Evolutionary conservation across 1,284 basidiomycete genomes (phyloP).

Genomic region (Tetrapyrgos nigripes): DNA sequence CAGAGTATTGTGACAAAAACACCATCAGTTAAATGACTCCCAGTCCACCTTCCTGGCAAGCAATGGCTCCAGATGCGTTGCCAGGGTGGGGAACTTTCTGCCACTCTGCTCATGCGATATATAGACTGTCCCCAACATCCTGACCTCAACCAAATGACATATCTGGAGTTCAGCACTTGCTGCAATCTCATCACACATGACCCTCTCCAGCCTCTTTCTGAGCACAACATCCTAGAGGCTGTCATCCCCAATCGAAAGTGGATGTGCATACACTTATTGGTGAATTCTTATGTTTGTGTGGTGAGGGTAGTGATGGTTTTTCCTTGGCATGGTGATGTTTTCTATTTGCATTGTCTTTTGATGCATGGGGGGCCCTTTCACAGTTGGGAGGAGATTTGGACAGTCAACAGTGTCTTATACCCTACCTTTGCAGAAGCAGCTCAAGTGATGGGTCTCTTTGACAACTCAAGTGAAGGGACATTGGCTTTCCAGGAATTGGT

Average conservation of each 20-base stretch:
- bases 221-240: neutral
- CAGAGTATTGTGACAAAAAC: neutral
- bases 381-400: constrained; percentile 16
- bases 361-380: neutral
- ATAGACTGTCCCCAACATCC: too few species aligned
- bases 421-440: constrained; percentile 28
- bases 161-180: too few species aligned
- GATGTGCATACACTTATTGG: constrained; percentile 5
- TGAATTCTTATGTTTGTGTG: neutral
- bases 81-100: neutral
- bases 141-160: too few species aligned
- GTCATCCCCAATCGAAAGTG: neutral
- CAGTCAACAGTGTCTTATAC: constrained; percentile 18
- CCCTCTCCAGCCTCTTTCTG: too few species aligned
- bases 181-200: too few species aligned
- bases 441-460: constrained; percentile 25
- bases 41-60: neutral
- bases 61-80: too few species aligned
- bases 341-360: constrained; percentile 1
- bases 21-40: neutral
- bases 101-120: too few species aligned
- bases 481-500: constrained; percentile 28
- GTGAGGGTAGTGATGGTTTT: constrained; percentile 5
- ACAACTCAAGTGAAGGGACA: constrained; percentile 23
- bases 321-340: constrained; percentile 8